Conservation (phyloP, 345 rosid genomes). For the Acer campestre region DNA sequence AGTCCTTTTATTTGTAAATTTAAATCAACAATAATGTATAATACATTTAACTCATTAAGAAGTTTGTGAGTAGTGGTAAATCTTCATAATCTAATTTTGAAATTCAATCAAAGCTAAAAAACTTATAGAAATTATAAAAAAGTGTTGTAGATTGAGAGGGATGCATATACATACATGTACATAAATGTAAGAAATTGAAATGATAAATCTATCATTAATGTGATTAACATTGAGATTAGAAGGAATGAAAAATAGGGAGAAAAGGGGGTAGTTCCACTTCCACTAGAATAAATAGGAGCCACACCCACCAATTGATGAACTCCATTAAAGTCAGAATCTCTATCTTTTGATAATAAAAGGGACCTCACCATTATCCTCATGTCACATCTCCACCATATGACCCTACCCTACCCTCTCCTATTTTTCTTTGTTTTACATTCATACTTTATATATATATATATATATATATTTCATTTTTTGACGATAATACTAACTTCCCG, state of each 20-base stretch:
- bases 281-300: slow-evolving; percentile 25
- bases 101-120: neutral
- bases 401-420: neutral
- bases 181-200: neutral
- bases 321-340: slow-evolving; percentile 40
- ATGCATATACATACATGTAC: neutral
- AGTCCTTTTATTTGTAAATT: neutral
- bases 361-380: slow-evolving; percentile 38
- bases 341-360: slow-evolving; percentile 36
- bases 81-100: neutral
- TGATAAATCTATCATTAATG: slow-evolving; percentile 13
- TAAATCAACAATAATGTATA: too few species aligned
- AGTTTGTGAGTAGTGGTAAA: neutral
- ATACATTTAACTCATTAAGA: too few species aligned
- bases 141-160: neutral
- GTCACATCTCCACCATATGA: slow-evolving; percentile 26
- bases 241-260: neutral
- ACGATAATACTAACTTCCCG: neutral
- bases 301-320: slow-evolving; percentile 31
- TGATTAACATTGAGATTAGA: slow-evolving; percentile 12
- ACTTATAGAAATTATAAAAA: too few species aligned
- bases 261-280: slow-evolving; percentile 2
- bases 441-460: neutral
- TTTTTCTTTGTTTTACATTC: neutral
- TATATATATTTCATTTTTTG: neutral